Evolutionary conservation across 768 basidiomycete species (phyloP), one percentile per base, ranked within the genome.

Genomic region (Tremella mesenterica): DNA sequence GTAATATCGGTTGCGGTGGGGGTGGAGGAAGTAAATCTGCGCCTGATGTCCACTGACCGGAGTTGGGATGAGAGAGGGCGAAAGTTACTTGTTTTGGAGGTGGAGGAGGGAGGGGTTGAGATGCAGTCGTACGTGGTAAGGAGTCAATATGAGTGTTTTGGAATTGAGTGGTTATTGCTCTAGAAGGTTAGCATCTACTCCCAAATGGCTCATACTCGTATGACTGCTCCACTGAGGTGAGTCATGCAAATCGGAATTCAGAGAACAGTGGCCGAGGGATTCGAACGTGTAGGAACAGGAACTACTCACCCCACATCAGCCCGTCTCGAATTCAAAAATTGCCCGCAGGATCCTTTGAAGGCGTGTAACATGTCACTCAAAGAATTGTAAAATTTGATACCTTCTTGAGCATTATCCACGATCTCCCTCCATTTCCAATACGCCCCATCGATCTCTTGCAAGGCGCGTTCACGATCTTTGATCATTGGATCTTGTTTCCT

Each of bases 371-470:
- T 81, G 10, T 77, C 80, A 2, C 81, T 79, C 50, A 97, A 79
- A 63, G 88, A 85, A 57, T 88, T 90, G 70, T 99, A 93, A 67
- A 96, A 97, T 86, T 88, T 85, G 63, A 86, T 78, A 4, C 92
- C 92, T 68, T 97, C 93, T 34, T 86, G 83, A 5, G 95, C 75
- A 72, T 97, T 91, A 46, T 81, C 79, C 1, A 77, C 78, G 13
- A 95, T 85, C 69, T 96, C 92, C 50, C 80, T 78, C 72, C 90
- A 95, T 65, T 88, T 89, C 74, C 83, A 83, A 73, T 86, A 86
- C 0, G 91, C 87, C 10, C 84, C 72, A 58, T 93, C 88, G 38
- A 93, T 81, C 12, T 82, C 81, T 67, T 88, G 88, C 25, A 97
- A 73, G 0, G 84, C 86, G 54, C 80, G 76, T 73, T 93, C 89